Base-by-base conservation (phyloP, 2,329 filamentous ascomycete genomes). In the Aquanectria penicillioides region DNA sequence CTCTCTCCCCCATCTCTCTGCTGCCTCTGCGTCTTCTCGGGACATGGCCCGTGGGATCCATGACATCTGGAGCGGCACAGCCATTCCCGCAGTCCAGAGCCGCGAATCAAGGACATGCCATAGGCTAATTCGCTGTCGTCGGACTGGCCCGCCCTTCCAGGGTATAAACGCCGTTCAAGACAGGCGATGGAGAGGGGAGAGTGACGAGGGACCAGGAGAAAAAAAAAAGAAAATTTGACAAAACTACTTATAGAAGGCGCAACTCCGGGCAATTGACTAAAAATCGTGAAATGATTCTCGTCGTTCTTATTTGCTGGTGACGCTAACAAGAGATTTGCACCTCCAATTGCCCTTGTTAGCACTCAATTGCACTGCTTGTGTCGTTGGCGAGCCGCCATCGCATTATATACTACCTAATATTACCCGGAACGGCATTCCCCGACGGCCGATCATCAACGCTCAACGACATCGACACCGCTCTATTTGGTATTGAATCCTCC, bases 351-450 rank as follows among this genome's bases (percentile, higher is more conserved):
- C 51, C 47, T 31, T 31, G n/a, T 28, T 29, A 6, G 12, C 25
- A 12, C 34, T 34, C 47, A 50, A 50, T 50, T 31, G 26, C 48
- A 17, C 12, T 28, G 17, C 36, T 50, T 25, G 6, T 36, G 8
- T 23, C 28, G 25, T 20, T 8, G 5, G 23, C 17, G 12, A 4
- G 26, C 12, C 37, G 20, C 26, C 33, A 22, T 25, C 8, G n/a
- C 36, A 51, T 33, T 29, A 26, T 25, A 36, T 23, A 34, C 47
- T 31, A 18, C 31, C 40, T 23, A 17, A 43, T 34, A 64, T 61
- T 57, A 33, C 48, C 62, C 57, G 61, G 60, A 65, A 64, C 54
- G 58, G 63, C 56, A 60, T 28, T 37, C 55, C 62, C 63, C 60
- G 55, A 63, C 56, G 34, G 37, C 57, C 53, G 59, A 57, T 43